Evolutionary conservation across 352 stramenopile species (phyloP), one percentile per base, ranked within the genome.

Genomic region (Thraustochytrium sp.): DNA sequence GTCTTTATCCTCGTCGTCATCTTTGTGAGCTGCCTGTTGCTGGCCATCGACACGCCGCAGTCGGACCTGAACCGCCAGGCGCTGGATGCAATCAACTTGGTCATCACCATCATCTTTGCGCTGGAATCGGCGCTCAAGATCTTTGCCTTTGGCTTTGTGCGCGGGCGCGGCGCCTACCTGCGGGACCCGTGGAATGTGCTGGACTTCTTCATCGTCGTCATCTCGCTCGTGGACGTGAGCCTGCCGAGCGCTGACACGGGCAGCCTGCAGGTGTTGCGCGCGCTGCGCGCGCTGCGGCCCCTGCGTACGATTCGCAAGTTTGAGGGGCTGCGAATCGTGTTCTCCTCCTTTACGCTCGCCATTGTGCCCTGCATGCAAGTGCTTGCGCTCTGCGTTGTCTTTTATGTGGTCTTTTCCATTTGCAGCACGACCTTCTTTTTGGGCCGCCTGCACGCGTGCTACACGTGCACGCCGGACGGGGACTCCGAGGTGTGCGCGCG

Each of bases 121-220:
- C 1, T 93, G 2, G 92, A 96, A 53, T 92, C 92, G 0, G 86
- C 78, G 8, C 86, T 93, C 37, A 96, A 96, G 78, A 85, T 95
- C 18, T 85, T 87, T 2, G 90, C 89, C 0, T 94, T 90, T 29
- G 89, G 88, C 0, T 88, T 82, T 11, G 86, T 75, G 61, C 86
- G 87, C 38, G 44, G 61, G 5, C 29, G 3, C 4, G 75, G 75
- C 9, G 5, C 75, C 21, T 96, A 96, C 87, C 94, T 95, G 61
- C 86, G 90, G 16, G 89, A 94, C 63, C 86, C 73, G 36, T 96
- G 92, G 92, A 96, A 95, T 59, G 82, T 90, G 26, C 95, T 96
- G 42, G 92, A 96, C 82, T 93, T 95, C 59, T 85, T 92, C 29
- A 92, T 96, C 42, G 91, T 95, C 59, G 51, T 94, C 3, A 51